These are phyloP conservation scores for Leccinum subgranulosum DNA, from an alignment of 768 basidiomycete genomes.

Conservation along the genomic window DNA sequence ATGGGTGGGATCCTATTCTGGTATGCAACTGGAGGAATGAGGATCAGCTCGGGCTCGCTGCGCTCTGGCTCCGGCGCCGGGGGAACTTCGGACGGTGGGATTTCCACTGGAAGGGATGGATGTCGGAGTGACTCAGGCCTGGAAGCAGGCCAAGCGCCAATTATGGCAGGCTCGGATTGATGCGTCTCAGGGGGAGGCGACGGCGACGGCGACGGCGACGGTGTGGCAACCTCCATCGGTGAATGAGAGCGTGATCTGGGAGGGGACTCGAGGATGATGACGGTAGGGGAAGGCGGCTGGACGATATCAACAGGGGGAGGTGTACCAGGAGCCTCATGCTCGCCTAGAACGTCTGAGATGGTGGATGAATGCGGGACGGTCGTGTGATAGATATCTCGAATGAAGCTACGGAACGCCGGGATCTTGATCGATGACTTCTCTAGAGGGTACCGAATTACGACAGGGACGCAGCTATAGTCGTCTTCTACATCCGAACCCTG, in stretches of 20 bases:
- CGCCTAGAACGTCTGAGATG: conserved; percentile 9
- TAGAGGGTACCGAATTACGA: conserved; percentile 13
- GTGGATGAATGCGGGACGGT: conserved; percentile 7
- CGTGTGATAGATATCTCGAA: conserved; percentile 26
- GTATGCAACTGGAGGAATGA: not conserved
- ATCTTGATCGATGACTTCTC: conserved; percentile 26
- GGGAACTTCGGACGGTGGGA: conserved; percentile 6
- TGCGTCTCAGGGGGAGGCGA: conserved; percentile 18
- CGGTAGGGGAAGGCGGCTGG: conserved; percentile 16
- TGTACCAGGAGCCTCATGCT: conserved; percentile 8
- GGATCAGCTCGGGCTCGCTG: conserved; percentile 5
- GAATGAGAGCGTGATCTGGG: conserved; percentile 40
- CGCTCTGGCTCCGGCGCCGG: not conserved
- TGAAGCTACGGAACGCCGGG: conserved; percentile 31
- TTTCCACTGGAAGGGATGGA: conserved; percentile 14
- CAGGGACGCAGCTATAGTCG: conserved; percentile 24
- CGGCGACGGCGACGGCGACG: conserved; percentile 36
- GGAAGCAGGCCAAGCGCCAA: conserved; percentile 44
- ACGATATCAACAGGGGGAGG: not conserved
- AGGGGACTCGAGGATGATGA: conserved; percentile 14
- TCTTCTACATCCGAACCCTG: conserved; percentile 58
- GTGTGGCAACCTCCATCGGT: conserved; percentile 47
- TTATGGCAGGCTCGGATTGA: conserved; percentile 35
- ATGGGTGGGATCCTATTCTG: conserved; percentile 15
- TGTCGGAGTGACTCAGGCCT: conserved; percentile 32